Evolutionary conservation across 805 yeast genomes (phyloP).

Genomic region (Jamesozyma piceae): DNA sequence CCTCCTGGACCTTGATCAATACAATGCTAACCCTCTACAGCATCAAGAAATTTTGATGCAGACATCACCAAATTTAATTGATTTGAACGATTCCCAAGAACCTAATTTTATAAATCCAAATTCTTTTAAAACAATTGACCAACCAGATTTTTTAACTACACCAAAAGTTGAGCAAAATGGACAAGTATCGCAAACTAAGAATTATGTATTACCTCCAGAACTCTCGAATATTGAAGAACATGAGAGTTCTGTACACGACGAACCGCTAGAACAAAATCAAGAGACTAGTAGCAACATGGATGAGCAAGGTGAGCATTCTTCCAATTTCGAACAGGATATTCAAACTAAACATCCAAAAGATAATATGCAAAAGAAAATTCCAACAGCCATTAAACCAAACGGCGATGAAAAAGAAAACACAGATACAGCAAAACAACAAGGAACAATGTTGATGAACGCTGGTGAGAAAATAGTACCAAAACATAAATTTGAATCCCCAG

Average conservation of each 20-base stretch:
- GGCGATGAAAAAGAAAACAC: too few species aligned
- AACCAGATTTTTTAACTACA: constrained; percentile 25
- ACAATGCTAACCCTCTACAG: background rate
- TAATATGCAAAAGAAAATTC: background rate
- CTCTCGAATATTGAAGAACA: constrained; percentile 1
- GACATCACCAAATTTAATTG: constrained; percentile 32
- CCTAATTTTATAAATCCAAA: background rate
- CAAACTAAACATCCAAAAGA: background rate
- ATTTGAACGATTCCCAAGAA: constrained; percentile 25
- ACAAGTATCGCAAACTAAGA: background rate
- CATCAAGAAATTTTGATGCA: background rate
- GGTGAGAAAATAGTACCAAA: background rate
- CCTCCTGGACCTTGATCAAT: background rate
- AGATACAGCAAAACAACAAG: background rate
- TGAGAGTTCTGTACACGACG: background rate
- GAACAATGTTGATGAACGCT: background rate
- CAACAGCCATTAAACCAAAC: too few species aligned
- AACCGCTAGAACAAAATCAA: too few species aligned
- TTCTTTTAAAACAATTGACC: constrained; percentile 9
- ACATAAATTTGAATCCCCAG: background rate
- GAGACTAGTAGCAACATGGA: too few species aligned
- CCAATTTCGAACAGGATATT: background rate
- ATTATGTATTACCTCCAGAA: background rate
- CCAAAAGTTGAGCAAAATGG: constrained; percentile 13
- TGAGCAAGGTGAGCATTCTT: too few species aligned